Conservation (phyloP, 1,139 yeast genomes). For the Candida mesenterica region DNA sequence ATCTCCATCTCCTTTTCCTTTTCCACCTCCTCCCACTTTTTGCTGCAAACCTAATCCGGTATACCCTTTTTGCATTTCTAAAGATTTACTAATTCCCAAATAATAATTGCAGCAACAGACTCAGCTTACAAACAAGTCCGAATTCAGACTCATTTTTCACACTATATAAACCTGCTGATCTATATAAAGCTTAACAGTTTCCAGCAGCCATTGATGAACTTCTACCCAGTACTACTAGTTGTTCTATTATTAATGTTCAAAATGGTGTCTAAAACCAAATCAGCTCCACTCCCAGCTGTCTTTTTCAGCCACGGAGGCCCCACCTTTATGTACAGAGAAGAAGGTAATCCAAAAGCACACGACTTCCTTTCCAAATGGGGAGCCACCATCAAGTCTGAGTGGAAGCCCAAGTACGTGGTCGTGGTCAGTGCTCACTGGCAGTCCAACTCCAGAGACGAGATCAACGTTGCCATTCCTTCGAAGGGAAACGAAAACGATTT, state of each 20-base stretch:
- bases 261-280: slow-evolving; percentile 8
- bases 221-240: background rate
- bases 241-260: background rate
- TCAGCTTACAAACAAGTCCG: too few relatives aligned
- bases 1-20: too few relatives aligned
- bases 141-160: too few relatives aligned
- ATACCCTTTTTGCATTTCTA: too few relatives aligned
- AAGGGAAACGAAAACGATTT: slow-evolving; percentile 33
- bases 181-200: too few relatives aligned
- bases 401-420: slow-evolving; percentile 64
- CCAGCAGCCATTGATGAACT: background rate
- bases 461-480: slow-evolving; percentile 51
- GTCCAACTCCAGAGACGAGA: slow-evolving; percentile 34
- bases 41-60: too few relatives aligned
- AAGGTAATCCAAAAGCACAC: slow-evolving; percentile 60
- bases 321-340: slow-evolving; percentile 51
- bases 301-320: slow-evolving; percentile 83
- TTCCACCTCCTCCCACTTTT: too few relatives aligned
- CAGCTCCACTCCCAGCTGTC: slow-evolving; percentile 47
- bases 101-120: too few relatives aligned
- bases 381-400: slow-evolving; percentile 38
- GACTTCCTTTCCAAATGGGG: slow-evolving; percentile 52
- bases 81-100: too few relatives aligned
- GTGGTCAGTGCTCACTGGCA: slow-evolving; percentile 82
- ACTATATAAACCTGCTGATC: too few relatives aligned